phyloP scores from a whole-genome alignment of 2,329 filamentous ascomycete genomes.

The Magnaporthales sp. region DNA sequence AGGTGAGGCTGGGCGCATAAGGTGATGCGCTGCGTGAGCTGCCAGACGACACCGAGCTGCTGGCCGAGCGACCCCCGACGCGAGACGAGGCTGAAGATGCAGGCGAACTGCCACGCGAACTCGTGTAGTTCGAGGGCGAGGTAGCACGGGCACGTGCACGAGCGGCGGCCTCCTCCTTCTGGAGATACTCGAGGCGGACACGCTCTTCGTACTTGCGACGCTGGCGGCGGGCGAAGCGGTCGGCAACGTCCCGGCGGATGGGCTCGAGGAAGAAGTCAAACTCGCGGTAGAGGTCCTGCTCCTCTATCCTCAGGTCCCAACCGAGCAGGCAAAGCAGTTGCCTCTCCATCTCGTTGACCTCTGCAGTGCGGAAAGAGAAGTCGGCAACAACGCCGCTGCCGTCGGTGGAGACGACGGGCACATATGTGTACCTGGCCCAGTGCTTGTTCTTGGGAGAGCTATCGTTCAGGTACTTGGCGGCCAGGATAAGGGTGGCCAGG shows the following conservation, averaged over 20 bases:
- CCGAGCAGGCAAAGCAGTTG: slow-evolving; percentile 91
- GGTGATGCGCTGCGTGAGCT: slow-evolving; percentile 27
- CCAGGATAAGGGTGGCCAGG: slow-evolving; percentile 73
- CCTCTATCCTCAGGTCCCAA: slow-evolving; percentile 82
- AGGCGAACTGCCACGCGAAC: slow-evolving; percentile 35
- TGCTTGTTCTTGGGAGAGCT: slow-evolving; percentile 99
- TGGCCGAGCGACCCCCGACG: slow-evolving; percentile 31
- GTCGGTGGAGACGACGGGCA: slow-evolving; percentile 52
- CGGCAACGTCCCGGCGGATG: slow-evolving; percentile 55
- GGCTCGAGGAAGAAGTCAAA: slow-evolving; percentile 83
- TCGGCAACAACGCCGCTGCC: slow-evolving; percentile 28
- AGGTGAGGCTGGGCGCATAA: slow-evolving; percentile 36
- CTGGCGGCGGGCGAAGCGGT: slow-evolving; percentile 40
- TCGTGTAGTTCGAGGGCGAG: slow-evolving; percentile 16
- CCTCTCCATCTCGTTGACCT: slow-evolving; percentile 99
- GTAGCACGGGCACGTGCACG: slow-evolving; percentile 7
- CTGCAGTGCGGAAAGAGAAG: slow-evolving; percentile 88
- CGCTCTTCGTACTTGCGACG: slow-evolving; percentile 26
- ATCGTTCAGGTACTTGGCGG: slow-evolving; percentile 97
- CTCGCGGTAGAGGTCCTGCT: slow-evolving; percentile 79
- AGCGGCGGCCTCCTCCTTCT: slow-evolving; percentile 14
- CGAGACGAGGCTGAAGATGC: slow-evolving; percentile 38
- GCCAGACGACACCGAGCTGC: slow-evolving; percentile 38
- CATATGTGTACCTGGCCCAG: slow-evolving; percentile 84
- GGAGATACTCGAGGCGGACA: slow-evolving; percentile 3